Evolutionary conservation across 2,329 filamentous ascomycete genomes (phyloP).

Genomic region (Plenodomus tracheiphilus): DNA sequence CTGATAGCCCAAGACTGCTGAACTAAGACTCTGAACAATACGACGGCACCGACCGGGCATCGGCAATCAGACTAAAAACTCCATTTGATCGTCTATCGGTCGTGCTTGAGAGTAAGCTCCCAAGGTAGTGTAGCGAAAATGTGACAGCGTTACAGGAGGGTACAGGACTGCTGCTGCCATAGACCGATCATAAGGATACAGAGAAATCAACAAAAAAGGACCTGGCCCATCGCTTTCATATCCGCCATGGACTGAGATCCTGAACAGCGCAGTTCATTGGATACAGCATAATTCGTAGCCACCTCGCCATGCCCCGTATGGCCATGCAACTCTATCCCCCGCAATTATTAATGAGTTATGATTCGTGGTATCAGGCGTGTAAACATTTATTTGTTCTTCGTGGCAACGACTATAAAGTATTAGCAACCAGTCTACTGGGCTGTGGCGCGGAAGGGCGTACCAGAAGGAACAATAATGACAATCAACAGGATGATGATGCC

Average conservation of each 20-base stretch:
- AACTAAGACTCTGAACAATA: conserved; percentile 26
- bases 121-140: conserved; percentile 27
- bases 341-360: conserved; percentile 37
- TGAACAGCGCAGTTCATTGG: conserved; percentile 34
- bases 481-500: conserved; percentile 90
- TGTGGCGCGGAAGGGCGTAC: conserved; percentile 58
- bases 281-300: conserved; percentile 30
- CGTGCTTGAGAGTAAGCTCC: conserved; percentile 27
- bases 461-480: conserved; percentile 90
- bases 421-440: conserved; percentile 4
- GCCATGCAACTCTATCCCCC: conserved; percentile 23
- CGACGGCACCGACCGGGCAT: conserved; percentile 16
- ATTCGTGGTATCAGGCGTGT: conserved; percentile 31
- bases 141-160: conserved; percentile 7
- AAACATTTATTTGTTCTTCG: conserved; percentile 25
- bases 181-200: conserved; percentile 36
- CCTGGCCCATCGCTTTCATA: conserved; percentile 37
- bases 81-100: conserved; percentile 39
- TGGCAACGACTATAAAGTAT: conserved; percentile 31
- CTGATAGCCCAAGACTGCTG: conserved; percentile 6
- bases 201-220: conserved; percentile 42
- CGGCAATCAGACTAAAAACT: conserved; percentile 26
- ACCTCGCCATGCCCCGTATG: conserved; percentile 17
- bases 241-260: conserved; percentile 42
- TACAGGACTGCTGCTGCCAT: background rate